Evolutionary conservation across 192 early-diverging fungal genomes (phyloP).

Genomic region (Cetraspora pellucida): DNA sequence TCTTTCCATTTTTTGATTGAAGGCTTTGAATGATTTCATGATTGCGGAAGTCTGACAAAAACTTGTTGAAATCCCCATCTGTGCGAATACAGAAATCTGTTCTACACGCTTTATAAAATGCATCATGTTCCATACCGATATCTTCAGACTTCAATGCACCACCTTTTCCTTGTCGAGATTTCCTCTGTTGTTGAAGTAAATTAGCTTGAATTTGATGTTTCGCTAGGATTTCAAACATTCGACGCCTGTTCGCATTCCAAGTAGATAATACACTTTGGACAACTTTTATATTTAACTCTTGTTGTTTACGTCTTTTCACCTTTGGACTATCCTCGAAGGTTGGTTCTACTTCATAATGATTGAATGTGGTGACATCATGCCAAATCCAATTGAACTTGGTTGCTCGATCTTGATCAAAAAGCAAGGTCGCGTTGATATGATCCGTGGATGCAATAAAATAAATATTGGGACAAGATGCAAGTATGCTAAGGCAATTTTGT

Average conservation of each 20-base stretch:
- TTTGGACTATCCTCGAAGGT: too few species aligned
- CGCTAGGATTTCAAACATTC: not conserved
- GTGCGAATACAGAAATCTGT: not conserved
- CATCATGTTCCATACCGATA: not conserved
- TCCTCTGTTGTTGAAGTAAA: not conserved
- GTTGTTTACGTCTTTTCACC: too few species aligned
- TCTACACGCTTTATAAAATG: not conserved
- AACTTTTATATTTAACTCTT: not conserved
- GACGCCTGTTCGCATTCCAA: not conserved
- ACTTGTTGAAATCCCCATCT: not conserved
- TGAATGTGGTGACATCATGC: conserved; percentile 91
- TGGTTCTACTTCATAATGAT: conserved; percentile 72
- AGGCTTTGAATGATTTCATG: not conserved
- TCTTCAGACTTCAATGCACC: not conserved
- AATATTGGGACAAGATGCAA: conserved; percentile 70
- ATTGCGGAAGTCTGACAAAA: not conserved
- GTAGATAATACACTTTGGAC: not conserved
- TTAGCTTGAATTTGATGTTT: not conserved
- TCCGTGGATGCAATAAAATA: conserved; percentile 86
- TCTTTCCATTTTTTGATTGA: not conserved
- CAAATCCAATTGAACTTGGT: conserved; percentile 81
- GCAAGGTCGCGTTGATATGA: conserved; percentile 85
- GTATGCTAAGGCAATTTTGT: conserved; percentile 66
- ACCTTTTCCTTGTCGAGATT: not conserved
- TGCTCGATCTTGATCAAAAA: conserved; percentile 81